Percentiles rank a stretch among this genome's conserved stretches.
Conservation (phyloP, 1,284 basidiomycete genomes). For the Microbotryum scabiosae region DNA sequence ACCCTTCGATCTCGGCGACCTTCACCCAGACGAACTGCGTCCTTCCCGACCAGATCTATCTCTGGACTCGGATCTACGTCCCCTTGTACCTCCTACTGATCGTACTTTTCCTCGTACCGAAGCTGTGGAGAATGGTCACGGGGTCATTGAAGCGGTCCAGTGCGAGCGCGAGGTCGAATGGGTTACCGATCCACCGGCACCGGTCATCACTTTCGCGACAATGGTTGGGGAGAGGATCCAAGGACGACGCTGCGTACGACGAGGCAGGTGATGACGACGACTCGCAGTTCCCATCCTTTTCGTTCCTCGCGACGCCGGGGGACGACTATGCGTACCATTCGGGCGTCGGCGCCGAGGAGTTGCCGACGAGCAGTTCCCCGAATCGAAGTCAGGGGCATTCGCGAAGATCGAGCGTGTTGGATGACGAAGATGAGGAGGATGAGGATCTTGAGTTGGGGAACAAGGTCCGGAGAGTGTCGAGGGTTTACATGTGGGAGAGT, state of each 20-base stretch:
- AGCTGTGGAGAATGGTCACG: background rate
- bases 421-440: background rate
- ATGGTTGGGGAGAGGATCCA: background rate
- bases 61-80: slow-evolving; percentile 54
- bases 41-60: slow-evolving; percentile 58
- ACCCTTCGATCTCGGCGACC: slow-evolving; percentile 32
- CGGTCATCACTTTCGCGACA: background rate
- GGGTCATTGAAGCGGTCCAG: background rate
- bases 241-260: background rate
- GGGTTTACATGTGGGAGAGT: slow-evolving; percentile 24
- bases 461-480: slow-evolving; percentile 14
- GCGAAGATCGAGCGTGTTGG: background rate
- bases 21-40: slow-evolving; percentile 50
- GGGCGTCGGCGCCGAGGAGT: background rate
- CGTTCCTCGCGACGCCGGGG: background rate
- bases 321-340: slow-evolving; percentile 4
- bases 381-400: background rate
- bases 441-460: background rate
- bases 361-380: background rate
- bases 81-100: slow-evolving; percentile 43
- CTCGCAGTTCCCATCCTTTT: slow-evolving; percentile 13
- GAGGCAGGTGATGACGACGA: slow-evolving; percentile 5
- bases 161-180: slow-evolving; percentile 21
- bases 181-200: slow-evolving; percentile 13
- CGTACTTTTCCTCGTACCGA: slow-evolving; percentile 18